Evolutionary conservation across 805 yeast species (phyloP).

Genomic region (Candida tallmaniae): DNA sequence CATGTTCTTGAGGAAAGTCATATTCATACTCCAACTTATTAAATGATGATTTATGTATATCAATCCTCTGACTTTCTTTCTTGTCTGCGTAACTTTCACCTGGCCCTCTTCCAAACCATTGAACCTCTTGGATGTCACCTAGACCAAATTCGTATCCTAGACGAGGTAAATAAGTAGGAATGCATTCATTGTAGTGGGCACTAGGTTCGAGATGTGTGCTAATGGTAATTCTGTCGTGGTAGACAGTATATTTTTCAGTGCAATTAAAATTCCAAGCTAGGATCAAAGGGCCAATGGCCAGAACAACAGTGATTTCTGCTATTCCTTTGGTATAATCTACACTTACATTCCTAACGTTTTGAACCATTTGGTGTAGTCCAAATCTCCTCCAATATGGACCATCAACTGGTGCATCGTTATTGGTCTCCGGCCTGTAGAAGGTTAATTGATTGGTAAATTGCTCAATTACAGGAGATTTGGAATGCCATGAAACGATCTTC

Average conservation of each 20-base stretch:
- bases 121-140: conserved; percentile 11
- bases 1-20: conserved; percentile 34
- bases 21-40: conserved; percentile 18
- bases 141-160: conserved; percentile 26
- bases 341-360: conserved; percentile 5
- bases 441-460: conserved; percentile 9
- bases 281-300: conserved; percentile 18
- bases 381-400: conserved; percentile 22
- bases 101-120: conserved; percentile 33
- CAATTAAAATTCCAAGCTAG: conserved; percentile 21
- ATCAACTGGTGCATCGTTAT: conserved; percentile 19
- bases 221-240: conserved; percentile 6
- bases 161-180: conserved; percentile 26
- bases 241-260: conserved; percentile 8
- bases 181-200: conserved; percentile 3
- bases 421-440: conserved; percentile 29
- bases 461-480: conserved; percentile 16
- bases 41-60: conserved; percentile 13
- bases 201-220: conserved; percentile 5
- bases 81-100: conserved; percentile 32
- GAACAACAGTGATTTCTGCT: conserved; percentile 11
- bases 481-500: conserved; percentile 8
- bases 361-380: conserved; percentile 17
- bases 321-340: not conserved
- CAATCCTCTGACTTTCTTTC: conserved; percentile 20